Conservation (phyloP, 2,329 filamentous ascomycete genomes). For the Trichoderma endophyticum region DNA sequence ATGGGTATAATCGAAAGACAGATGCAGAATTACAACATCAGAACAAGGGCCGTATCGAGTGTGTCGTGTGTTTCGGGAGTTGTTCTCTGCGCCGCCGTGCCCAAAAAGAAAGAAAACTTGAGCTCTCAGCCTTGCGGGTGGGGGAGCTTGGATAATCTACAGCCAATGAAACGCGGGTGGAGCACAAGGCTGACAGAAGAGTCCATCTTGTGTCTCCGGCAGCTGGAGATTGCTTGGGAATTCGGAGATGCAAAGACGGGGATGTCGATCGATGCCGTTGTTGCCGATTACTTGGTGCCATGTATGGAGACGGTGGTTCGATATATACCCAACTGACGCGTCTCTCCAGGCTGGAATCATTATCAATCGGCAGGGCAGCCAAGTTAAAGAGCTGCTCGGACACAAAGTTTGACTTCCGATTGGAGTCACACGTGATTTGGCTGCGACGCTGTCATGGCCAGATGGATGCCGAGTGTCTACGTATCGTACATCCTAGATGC, state of each 20-base stretch:
- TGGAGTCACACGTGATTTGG: neutral
- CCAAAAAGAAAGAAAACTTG: conserved; percentile 24
- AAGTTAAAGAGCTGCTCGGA: neutral
- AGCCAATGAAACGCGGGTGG: conserved; percentile 5
- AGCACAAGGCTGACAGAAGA: conserved; percentile 9
- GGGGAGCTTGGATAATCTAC: neutral
- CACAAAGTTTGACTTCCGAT: neutral
- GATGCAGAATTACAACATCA: neutral
- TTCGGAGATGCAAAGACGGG: neutral
- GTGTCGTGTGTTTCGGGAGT: neutral
- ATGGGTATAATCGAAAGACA: neutral
- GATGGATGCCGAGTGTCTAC: neutral
- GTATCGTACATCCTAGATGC: neutral
- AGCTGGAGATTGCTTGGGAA: neutral
- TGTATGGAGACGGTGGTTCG: neutral
- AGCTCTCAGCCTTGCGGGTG: conserved; percentile 26
- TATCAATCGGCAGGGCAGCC: neutral
- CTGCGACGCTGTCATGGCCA: neutral
- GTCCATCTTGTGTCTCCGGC: neutral
- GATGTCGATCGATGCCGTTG: neutral
- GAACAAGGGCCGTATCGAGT: neutral
- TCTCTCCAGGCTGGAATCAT: neutral
- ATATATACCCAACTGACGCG: neutral
- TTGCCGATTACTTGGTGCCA: neutral
- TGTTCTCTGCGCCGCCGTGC: neutral